Evolutionary conservation across 1,139 yeast genomes (phyloP), one percentile per base, ranked within the genome.

Genomic region (Candida frijolesensis): DNA sequence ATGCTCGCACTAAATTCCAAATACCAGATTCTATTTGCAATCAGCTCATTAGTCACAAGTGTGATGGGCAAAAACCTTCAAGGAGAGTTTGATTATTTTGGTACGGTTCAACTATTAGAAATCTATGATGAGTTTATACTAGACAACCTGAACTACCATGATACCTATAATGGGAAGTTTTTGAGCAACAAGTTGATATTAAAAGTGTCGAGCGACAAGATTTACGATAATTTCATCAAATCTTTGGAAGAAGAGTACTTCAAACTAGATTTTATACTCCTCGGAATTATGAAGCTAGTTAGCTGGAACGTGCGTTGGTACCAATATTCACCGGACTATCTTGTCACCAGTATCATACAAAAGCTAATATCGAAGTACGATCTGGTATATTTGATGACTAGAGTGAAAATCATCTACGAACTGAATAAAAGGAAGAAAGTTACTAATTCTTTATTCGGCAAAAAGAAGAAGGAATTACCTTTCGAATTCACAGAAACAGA

Each of bases 221-320:
- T 61, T 12, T 66, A 60, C 50, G 58, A 59, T 7, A 60, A 62
- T 8, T 73, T 73, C 48, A 57, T 59, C n/a, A 54, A 57, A 12
- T 59, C 60, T 12, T 55, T 70, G 45, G 71, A 65, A 25, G 50
- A 58, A 11, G 71, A 70, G 8, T 71, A 68, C 46, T 62, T 75
- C 41, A 55, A 69, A 0, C 50, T 75, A 19, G 79, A 75, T 49
- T 70, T 70, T 44, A 59, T 76, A 2, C 57, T 75, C 32, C 61
- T 74, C 33, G 63, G 65, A 46, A 51, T 75, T 42, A 62, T 74
- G 64, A 71, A 67, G 54, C 54, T 72, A 35, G 61, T 69, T 14
- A 68, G 76, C 54, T 75, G 78, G 76, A 65, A 72, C 51, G 56
- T 71, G 33, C 62, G 80, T 39, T 76, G 80, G 80, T 74, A 74